Conservation (phyloP, 345 rosid genomes). For the thale cress (Arabidopsis thaliana) region TAIR10.1 NC_003076.8:370501-371000, state of each 20-base stretch:
- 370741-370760: constrained; percentile 11
- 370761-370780: not conserved
- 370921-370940: constrained; percentile 79
- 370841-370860: constrained; percentile 76
- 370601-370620: not conserved
- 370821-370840: constrained; percentile 64
- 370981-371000: constrained; percentile 52
- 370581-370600: not conserved
- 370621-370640: constrained; percentile 12
- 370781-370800: constrained; percentile 45
- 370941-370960: constrained; percentile 62
- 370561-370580: constrained; percentile 26
- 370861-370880: constrained; percentile 70
- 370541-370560: constrained; percentile 17
- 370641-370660: constrained; percentile 33
- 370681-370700: constrained; percentile 5
- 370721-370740: not conserved
- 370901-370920: constrained; percentile 87
- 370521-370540: not conserved
- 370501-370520: constrained; percentile 21
- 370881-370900: constrained; percentile 89
- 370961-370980: constrained; percentile 57
- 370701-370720: constrained; percentile 5
- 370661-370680: constrained; percentile 32
- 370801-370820: constrained; percentile 81